Evolutionary conservation across 129 eudicot species (phyloP).

Genomic region (Oenanthe sinensis): DNA sequence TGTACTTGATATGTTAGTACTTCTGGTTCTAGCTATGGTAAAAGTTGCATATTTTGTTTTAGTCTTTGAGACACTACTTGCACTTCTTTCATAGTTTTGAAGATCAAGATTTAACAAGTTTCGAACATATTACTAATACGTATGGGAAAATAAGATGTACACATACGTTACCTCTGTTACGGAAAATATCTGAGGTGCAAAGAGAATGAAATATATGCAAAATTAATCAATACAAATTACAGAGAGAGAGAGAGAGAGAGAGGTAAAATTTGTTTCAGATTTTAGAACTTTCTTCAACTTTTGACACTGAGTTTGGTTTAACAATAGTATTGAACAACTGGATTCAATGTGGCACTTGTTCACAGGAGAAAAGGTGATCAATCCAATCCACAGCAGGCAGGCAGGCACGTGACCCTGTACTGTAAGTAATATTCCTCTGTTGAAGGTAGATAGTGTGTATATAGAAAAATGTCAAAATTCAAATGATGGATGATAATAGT

Average conservation of each 20-base stretch:
- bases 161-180: background rate
- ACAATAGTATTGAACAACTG: background rate
- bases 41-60: background rate
- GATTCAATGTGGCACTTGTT: background rate
- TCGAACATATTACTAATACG: background rate
- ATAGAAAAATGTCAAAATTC: background rate
- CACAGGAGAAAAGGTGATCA: background rate
- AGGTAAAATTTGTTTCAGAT: background rate
- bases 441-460: background rate
- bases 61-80: background rate
- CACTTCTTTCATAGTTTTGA: background rate
- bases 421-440: background rate
- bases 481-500: background rate
- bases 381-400: background rate
- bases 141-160: background rate
- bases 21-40: background rate
- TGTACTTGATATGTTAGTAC: background rate
- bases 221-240: too few relatives aligned
- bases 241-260: too few relatives aligned
- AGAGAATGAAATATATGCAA: background rate
- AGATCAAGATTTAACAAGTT: too few relatives aligned
- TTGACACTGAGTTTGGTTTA: background rate
- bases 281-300: background rate
- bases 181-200: background rate
- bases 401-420: background rate